Evolutionary conservation across 176 grass and related monocot species (phyloP).

Genomic region (Eleusine indica): DNA sequence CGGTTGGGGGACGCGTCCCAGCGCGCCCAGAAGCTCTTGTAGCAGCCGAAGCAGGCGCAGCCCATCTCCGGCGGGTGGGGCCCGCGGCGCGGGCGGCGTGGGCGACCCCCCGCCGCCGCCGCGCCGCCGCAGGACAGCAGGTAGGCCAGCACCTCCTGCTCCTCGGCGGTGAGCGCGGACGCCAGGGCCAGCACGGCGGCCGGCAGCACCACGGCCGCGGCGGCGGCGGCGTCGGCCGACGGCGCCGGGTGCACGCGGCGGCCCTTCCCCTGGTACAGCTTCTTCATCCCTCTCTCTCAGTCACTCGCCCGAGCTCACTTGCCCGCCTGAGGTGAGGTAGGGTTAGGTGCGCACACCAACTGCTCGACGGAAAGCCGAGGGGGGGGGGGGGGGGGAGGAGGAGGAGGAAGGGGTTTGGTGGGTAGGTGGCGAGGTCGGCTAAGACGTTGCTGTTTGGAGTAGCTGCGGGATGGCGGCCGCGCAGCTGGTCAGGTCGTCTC

Average conservation of each 20-base stretch:
- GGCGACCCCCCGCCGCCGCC: background rate
- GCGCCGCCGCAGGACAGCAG: conserved; percentile 56
- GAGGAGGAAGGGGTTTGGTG: conserved; percentile 26
- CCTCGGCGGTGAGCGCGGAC: conserved; percentile 56
- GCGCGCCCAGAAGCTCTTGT: conserved; percentile 97
- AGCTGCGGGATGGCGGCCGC: conserved; percentile 39
- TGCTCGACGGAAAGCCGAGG: conserved; percentile 34
- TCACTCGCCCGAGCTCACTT: background rate
- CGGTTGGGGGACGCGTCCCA: conserved; percentile 95
- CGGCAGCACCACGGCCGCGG: conserved; percentile 44
- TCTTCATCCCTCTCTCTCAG: conserved; percentile 52
- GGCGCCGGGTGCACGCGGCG: conserved; percentile 71
- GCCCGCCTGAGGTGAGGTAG: background rate
- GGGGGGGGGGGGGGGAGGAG: background rate
- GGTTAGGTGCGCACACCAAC: conserved; percentile 48
- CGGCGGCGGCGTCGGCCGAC: background rate
- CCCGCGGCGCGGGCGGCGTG: conserved; percentile 29
- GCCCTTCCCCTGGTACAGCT: conserved; percentile 72
- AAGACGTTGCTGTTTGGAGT: conserved; percentile 45
- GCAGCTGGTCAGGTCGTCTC: conserved; percentile 28
- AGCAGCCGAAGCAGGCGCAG: conserved; percentile 96
- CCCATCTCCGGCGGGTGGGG: conserved; percentile 72
- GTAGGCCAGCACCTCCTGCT: conserved; percentile 86
- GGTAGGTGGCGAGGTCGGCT: conserved; percentile 52
- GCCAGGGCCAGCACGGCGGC: conserved; percentile 58